Percentiles rank a stretch among this genome's conserved stretches.
Evolutionary conservation across 257 asterid species (phyloP).

Genomic region (Solanum rostratum): DNA sequence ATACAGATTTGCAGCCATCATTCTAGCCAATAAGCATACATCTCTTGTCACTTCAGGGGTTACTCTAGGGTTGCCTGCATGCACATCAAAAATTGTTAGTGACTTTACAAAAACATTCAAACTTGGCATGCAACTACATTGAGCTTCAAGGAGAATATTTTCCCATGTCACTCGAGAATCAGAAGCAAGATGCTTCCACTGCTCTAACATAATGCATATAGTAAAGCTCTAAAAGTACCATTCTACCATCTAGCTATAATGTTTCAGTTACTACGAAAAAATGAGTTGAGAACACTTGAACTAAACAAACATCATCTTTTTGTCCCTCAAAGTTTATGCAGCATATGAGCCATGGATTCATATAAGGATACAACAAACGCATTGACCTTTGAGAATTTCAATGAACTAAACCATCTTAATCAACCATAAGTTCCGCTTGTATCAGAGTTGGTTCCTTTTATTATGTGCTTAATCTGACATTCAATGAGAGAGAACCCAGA

Average conservation of each 20-base stretch:
- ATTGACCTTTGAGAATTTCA: background rate
- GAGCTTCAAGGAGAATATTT: background rate
- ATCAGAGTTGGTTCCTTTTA: background rate
- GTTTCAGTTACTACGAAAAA: background rate
- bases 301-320: background rate
- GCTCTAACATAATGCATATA: background rate
- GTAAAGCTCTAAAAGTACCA: background rate
- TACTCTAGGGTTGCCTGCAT: slow-evolving; percentile 85
- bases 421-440: background rate
- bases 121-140: background rate
- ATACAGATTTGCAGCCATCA: slow-evolving; percentile 96
- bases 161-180: background rate
- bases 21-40: slow-evolving; percentile 83
- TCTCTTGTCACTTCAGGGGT: slow-evolving; percentile 97
- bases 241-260: background rate
- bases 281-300: background rate
- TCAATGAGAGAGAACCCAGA: background rate
- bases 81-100: slow-evolving; percentile 1
- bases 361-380: background rate
- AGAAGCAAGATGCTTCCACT: background rate
- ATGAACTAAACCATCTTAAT: background rate
- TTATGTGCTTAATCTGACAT: background rate
- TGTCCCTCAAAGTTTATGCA: background rate
- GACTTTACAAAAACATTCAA: background rate
- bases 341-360: background rate